A percentile compares a stretch with the other conserved stretches of the same genome.
Evolutionary conservation across 176 grass and related monocot genomes (phyloP).

Genomic region (Phoenix dactylifera): DNA sequence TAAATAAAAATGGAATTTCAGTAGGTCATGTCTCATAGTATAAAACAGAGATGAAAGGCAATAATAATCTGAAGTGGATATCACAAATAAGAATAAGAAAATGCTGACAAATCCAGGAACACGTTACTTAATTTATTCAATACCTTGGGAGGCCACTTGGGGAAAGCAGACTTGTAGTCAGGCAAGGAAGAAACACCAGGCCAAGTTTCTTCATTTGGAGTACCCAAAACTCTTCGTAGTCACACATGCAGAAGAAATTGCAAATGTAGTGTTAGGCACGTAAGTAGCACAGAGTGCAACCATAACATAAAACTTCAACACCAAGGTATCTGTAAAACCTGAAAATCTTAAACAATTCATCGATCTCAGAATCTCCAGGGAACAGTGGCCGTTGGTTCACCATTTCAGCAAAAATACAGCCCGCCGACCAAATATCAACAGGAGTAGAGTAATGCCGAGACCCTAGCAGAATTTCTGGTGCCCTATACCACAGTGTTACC

Average conservation of each 20-base stretch:
- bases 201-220: constrained; percentile 76
- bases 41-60: too few relatives aligned
- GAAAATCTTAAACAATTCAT: constrained; percentile 94
- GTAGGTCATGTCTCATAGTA: too few relatives aligned
- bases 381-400: constrained; percentile 69
- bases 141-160: constrained; percentile 65
- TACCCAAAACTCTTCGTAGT: constrained; percentile 58
- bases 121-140: not conserved
- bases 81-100: too few relatives aligned
- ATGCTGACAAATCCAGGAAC: too few relatives aligned
- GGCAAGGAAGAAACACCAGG: constrained; percentile 77
- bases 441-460: constrained; percentile 84
- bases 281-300: constrained; percentile 3
- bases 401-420: constrained; percentile 99
- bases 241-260: constrained; percentile 6
- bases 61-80: too few relatives aligned
- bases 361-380: constrained; percentile 92
- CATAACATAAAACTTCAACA: constrained; percentile 10
- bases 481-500: constrained; percentile 91
- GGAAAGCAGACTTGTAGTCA: constrained; percentile 81
- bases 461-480: constrained; percentile 91
- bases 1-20: too few relatives aligned
- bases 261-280: not conserved
- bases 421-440: constrained; percentile 89
- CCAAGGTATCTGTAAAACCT: constrained; percentile 34